Conservation (phyloP, 306 rosid species). For the Malus asiatica region DNA sequence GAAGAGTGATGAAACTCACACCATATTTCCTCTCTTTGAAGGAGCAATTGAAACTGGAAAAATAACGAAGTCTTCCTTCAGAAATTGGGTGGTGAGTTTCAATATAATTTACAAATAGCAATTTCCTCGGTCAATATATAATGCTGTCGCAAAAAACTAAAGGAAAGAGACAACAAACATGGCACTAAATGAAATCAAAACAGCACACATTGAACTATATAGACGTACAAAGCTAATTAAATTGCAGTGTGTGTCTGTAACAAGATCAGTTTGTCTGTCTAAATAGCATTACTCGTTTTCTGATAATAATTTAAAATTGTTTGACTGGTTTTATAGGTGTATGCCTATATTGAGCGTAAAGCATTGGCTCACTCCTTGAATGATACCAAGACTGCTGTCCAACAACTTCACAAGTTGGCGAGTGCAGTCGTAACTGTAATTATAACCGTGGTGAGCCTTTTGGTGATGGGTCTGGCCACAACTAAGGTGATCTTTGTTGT, state of each 20-base stretch:
- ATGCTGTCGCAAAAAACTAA: no score
- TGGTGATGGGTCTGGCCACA: constrained; percentile 46
- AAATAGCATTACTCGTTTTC: no score
- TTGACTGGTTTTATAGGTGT: constrained; percentile 11
- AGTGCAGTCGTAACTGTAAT: constrained; percentile 37
- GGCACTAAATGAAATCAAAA: no score
- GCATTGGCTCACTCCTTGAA: constrained; percentile 42
- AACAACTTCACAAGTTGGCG: constrained; percentile 48
- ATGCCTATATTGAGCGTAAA: constrained; percentile 42
- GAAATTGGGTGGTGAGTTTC: constrained; percentile 43
- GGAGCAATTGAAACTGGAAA: constrained; percentile 34
- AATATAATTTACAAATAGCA: neutral
- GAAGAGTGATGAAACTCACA: constrained; percentile 31
- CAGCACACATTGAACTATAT: no score
- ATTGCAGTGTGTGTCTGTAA: no score
- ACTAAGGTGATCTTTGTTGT: constrained; percentile 45
- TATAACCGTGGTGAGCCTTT: constrained; percentile 29
- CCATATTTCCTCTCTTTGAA: constrained; percentile 42
- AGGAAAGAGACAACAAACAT: no score
- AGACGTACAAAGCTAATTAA: no score
- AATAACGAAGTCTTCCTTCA: constrained; percentile 37
- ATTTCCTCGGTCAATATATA: no score
- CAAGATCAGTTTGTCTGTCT: no score
- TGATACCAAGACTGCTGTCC: constrained; percentile 48
- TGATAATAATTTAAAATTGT: no score